Percentiles rank a stretch among this genome's conserved stretches.
Conservation (phyloP, 352 stramenopile species). For the Blastocystis hominis region DNA sequence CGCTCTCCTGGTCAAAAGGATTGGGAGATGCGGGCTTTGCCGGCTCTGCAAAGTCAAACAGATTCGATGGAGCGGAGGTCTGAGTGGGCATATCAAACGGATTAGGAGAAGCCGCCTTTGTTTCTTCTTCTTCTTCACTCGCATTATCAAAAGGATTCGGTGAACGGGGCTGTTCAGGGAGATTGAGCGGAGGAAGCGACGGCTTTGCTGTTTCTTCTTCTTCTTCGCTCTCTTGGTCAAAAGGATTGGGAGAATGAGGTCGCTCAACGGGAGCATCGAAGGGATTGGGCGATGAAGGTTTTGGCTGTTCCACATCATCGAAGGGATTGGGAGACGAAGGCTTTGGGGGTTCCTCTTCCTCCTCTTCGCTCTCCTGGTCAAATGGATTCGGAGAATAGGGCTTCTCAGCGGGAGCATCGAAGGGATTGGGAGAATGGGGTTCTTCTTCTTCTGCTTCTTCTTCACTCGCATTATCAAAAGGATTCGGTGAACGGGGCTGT, state of each 20-base stretch:
- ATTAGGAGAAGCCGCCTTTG: neutral
- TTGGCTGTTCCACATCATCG: neutral
- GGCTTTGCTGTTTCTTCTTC: neutral
- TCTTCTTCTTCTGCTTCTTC: neutral
- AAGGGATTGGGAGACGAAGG: neutral
- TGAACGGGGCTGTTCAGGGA: neutral
- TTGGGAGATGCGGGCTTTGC: neutral
- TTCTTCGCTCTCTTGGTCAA: neutral
- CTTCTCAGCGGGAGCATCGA: neutral
- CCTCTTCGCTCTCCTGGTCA: neutral
- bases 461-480: neutral
- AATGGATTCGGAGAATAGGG: neutral
- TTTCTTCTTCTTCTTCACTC: neutral
- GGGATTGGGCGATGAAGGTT: neutral
- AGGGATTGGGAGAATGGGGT: neutral
- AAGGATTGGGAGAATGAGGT: neutral
- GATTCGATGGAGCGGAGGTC: neutral
- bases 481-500: neutral
- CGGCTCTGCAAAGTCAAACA: neutral
- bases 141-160: constrained; percentile 8
- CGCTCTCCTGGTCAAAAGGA: neutral
- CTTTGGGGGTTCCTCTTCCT: neutral
- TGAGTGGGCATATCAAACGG: neutral
- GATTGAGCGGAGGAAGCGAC: neutral
- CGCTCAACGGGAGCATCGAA: neutral